Conservation (phyloP, 78 protist species). For the Dictyostelium citrinum region DNA sequence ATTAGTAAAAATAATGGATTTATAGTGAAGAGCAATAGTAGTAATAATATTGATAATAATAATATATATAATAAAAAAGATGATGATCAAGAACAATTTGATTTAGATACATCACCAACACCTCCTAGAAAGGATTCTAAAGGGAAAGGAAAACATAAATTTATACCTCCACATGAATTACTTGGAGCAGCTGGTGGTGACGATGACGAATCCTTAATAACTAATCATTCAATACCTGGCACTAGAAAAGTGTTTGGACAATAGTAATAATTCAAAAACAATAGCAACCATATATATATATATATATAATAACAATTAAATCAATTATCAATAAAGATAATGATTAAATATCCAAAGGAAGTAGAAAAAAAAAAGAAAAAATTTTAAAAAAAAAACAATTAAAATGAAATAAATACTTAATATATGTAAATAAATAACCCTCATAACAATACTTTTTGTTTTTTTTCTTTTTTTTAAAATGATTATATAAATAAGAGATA, state of each 20-base stretch:
- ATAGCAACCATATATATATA: too few species aligned
- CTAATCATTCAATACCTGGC: slow-evolving; percentile 65
- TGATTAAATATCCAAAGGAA: too few species aligned
- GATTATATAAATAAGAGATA: too few species aligned
- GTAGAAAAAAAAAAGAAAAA: not conserved
- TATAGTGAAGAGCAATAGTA: not conserved
- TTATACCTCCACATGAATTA: slow-evolving; percentile 67
- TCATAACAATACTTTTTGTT: too few species aligned
- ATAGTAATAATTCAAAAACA: not conserved
- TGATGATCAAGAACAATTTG: not conserved
- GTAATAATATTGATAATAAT: not conserved
- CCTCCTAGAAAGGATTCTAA: slow-evolving; percentile 59
- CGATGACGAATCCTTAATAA: not conserved
- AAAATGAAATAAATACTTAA: too few species aligned
- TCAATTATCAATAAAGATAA: too few species aligned
- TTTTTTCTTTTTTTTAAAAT: too few species aligned
- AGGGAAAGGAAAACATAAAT: slow-evolving; percentile 32
- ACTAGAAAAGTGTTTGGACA: slow-evolving; percentile 54
- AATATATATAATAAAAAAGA: not conserved
- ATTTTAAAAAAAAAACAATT: too few species aligned
- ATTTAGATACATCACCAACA: not conserved
- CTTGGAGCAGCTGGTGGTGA: not conserved
- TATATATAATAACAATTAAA: too few species aligned
- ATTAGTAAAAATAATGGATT: not conserved
- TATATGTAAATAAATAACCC: too few species aligned